Evolutionary conservation across 768 basidiomycete genomes (phyloP).

Genomic region (Phlegmacium glaucopus): DNA sequence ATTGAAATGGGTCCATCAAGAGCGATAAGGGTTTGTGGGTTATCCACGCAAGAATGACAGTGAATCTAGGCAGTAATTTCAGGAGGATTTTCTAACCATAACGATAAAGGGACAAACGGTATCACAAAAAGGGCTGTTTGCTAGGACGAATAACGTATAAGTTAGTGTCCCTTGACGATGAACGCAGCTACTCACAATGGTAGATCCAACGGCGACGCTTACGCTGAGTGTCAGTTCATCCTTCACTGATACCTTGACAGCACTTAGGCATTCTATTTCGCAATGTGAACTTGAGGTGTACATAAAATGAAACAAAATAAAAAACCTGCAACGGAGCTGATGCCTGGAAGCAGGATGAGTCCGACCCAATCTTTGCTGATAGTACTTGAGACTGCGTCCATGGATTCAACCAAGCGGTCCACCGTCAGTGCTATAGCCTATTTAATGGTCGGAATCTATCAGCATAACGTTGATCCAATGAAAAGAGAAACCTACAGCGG

Average conservation of each 20-base stretch:
- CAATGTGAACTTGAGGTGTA: neutral
- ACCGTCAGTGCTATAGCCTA: slow-evolving; percentile 57
- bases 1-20: slow-evolving; percentile 86
- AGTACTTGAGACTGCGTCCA: slow-evolving; percentile 68
- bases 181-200: slow-evolving; percentile 49
- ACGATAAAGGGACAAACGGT: slow-evolving; percentile 27
- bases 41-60: slow-evolving; percentile 78
- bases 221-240: slow-evolving; percentile 81
- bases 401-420: slow-evolving; percentile 74
- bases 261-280: slow-evolving; percentile 79
- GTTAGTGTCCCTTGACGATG: neutral
- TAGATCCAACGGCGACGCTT: slow-evolving; percentile 79
- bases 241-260: slow-evolving; percentile 85
- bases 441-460: neutral
- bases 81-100: neutral
- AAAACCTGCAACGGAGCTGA: slow-evolving; percentile 73
- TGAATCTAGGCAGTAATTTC: slow-evolving; percentile 42
- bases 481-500: slow-evolving; percentile 45
- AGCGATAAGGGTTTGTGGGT: slow-evolving; percentile 76
- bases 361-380: slow-evolving; percentile 90
- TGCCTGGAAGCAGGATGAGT: slow-evolving; percentile 82
- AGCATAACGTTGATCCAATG: neutral
- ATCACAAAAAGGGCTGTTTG: slow-evolving; percentile 57
- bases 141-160: slow-evolving; percentile 29
- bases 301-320: neutral